A percentile compares a stretch with the other conserved stretches of the same genome.
Evolutionary conservation across 371 early-diverging fungal species (phyloP).

Genomic region (Rhizopus microsporus): DNA sequence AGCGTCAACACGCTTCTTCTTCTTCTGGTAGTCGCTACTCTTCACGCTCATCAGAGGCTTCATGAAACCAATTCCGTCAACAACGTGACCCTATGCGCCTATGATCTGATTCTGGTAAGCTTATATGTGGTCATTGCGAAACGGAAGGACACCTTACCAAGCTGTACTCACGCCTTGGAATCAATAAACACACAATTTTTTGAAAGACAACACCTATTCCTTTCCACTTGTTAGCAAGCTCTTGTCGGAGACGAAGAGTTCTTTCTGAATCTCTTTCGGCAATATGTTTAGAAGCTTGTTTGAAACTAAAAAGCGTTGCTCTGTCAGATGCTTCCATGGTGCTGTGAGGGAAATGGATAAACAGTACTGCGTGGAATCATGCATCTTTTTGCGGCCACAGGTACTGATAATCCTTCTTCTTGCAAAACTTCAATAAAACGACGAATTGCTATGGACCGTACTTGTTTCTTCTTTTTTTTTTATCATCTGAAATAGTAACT

Average conservation of each 20-base stretch:
- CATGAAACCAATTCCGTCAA: too few species aligned
- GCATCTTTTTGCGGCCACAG: conserved; percentile 1
- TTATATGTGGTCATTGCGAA: too few species aligned
- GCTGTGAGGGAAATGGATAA: neutral
- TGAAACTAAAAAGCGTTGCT: neutral
- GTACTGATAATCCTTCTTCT: conserved; percentile 7
- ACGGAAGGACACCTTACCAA: too few species aligned
- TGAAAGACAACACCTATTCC: conserved; percentile 11
- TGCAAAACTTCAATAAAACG: conserved; percentile 10
- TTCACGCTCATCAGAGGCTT: too few species aligned
- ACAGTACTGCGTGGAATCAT: conserved; percentile 3
- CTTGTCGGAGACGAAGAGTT: conserved; percentile 12
- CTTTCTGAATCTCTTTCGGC: conserved; percentile 10
- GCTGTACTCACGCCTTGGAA: too few species aligned
- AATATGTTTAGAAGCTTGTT: conserved; percentile 6
- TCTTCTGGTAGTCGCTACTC: too few species aligned
- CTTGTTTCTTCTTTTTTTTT: conserved; percentile 10
- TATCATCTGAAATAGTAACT: conserved; percentile 1
- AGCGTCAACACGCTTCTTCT: too few species aligned
- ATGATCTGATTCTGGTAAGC: too few species aligned
- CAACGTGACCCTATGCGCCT: too few species aligned
- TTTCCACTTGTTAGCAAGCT: conserved; percentile 11
- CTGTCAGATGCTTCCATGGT: conserved; percentile 1
- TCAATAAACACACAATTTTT: conserved; percentile 17
- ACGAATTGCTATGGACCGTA: conserved; percentile 2